Evolutionary conservation across 371 early-diverging fungal species (phyloP), one percentile per base, ranked within the genome.

Genomic region (Basidiobolus heterosporus): DNA sequence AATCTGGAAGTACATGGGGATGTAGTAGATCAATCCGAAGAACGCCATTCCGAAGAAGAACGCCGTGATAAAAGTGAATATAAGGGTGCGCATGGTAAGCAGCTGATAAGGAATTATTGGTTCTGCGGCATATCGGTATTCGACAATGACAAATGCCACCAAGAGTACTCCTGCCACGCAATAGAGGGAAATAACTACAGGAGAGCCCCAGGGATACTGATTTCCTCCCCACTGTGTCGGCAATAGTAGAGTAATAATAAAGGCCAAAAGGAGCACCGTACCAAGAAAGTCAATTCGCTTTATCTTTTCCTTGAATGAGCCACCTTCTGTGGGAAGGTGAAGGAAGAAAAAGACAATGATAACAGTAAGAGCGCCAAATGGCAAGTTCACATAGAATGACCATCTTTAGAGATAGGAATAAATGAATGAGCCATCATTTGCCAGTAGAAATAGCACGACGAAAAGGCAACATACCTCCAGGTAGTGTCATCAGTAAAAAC

Each of bases 371-470:
- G 51, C 66, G 1, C 77, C 72, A 41, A 80, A 50, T 1, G 78
- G 78, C 47, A 75, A 49, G 61, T 75, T 81, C 50, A 71, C 48
- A 53, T 65, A 71, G 48, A 71, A 71, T 11, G 60, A 59, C 72
- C 72, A n/a, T n/a, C n/a, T n/a, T n/a, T n/a, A n/a, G n/a, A n/a
- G n/a, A n/a, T n/a, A n/a, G n/a, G n/a, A n/a, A n/a, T n/a, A n/a
- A n/a, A n/a, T n/a, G n/a, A n/a, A n/a, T n/a, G n/a, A n/a, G n/a
- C n/a, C n/a, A n/a, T n/a, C n/a, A n/a, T n/a, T n/a, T n/a, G n/a
- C n/a, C n/a, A n/a, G n/a, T n/a, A n/a, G n/a, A n/a, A n/a, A n/a
- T n/a, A n/a, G n/a, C n/a, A n/a, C n/a, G n/a, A n/a, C n/a, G n/a
- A n/a, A n/a, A n/a, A n/a, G n/a, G n/a, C n/a, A n/a, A n/a, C n/a